Conservation (phyloP, 2,329 filamentous ascomycete genomes). For the Seiridium unicorne region DNA sequence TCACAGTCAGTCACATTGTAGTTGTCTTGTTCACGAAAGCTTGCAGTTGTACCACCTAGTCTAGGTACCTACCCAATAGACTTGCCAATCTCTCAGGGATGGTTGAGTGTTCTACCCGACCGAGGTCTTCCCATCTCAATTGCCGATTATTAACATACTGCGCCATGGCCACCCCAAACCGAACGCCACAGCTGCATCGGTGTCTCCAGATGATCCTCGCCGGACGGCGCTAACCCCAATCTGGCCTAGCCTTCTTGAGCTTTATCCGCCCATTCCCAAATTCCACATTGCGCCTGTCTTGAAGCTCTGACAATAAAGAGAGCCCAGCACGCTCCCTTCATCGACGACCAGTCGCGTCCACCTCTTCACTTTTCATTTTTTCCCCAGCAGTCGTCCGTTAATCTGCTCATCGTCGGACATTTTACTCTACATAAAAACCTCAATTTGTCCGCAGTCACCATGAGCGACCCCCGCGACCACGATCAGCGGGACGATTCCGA, state of each 20-base stretch:
- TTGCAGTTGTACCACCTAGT: too few relatives aligned
- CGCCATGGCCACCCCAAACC: background rate
- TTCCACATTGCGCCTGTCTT: constrained; percentile 4
- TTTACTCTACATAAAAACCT: background rate
- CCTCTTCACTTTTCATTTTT: background rate
- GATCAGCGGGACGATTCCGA: constrained; percentile 55
- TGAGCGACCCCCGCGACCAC: constrained; percentile 49
- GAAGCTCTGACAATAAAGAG: background rate
- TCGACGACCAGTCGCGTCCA: background rate
- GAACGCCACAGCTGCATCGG: background rate
- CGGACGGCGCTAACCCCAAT: background rate
- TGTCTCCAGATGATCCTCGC: background rate
- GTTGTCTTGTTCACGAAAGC: too few relatives aligned
- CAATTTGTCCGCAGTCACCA: constrained; percentile 25
- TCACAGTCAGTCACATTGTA: too few relatives aligned
- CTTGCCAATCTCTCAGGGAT: too few relatives aligned
- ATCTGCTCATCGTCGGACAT: background rate
- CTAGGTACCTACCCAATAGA: too few relatives aligned
- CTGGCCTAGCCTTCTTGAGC: background rate
- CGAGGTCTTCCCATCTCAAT: too few relatives aligned
- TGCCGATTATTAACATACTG: too few relatives aligned
- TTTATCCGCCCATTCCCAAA: constrained; percentile 1
- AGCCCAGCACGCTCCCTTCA: background rate
- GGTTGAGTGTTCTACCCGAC: too few relatives aligned
- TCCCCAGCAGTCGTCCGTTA: too few relatives aligned